phyloP scores from a whole-genome alignment of 2,329 filamentous ascomycete species.

The Grosmannia clavigera region DNA sequence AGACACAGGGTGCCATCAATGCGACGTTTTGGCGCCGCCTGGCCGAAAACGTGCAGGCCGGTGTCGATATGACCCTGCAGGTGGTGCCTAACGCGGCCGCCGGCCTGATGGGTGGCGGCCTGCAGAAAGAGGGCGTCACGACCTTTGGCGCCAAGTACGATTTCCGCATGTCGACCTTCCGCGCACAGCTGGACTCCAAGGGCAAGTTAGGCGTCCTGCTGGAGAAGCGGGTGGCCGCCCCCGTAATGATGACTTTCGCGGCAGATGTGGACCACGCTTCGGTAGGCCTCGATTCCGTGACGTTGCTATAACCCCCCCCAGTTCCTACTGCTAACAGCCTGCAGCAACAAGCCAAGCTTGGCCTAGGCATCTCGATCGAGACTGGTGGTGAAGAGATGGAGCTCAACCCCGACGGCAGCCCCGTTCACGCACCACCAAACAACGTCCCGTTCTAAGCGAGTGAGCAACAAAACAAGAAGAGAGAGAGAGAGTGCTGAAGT shows the following conservation, averaged over 20 bases:
- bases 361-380: constrained; percentile 86
- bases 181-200: constrained; percentile 88
- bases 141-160: constrained; percentile 96
- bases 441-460: constrained; percentile 48
- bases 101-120: constrained; percentile 62
- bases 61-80: constrained; percentile 85
- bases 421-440: constrained; percentile 40
- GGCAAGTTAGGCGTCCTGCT: constrained; percentile 87
- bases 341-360: constrained; percentile 90
- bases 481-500: not conserved
- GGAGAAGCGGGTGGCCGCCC: constrained; percentile 90
- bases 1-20: constrained; percentile 77
- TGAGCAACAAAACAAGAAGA: not conserved
- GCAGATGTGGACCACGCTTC: constrained; percentile 93
- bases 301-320: not conserved
- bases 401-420: constrained; percentile 61
- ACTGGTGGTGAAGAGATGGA: constrained; percentile 73
- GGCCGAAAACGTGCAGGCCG: constrained; percentile 91
- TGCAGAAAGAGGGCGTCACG: constrained; percentile 77
- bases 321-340: constrained; percentile 16
- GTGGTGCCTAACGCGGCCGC: constrained; percentile 46
- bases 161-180: constrained; percentile 90
- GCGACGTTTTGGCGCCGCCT: constrained; percentile 89
- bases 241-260: constrained; percentile 87
- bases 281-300: constrained; percentile 44